phyloP scores from a whole-genome alignment of 768 basidiomycete genomes.

The Tremella yokohamensis region DNA sequence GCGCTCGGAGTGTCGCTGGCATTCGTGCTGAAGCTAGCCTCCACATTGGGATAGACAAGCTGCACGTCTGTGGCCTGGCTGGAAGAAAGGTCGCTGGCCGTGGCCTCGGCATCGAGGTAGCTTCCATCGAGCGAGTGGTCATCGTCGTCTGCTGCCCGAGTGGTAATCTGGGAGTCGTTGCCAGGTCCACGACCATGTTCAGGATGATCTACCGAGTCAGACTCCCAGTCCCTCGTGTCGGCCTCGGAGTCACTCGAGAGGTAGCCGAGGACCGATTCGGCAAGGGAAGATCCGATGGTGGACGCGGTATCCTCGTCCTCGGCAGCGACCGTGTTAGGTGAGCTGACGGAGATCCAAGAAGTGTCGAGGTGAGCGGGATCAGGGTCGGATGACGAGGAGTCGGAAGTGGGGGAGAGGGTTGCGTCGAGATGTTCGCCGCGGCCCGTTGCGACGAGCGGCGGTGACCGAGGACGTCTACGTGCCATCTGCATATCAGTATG shows the following conservation, averaged over 20 bases:
- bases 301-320: constrained; percentile 9
- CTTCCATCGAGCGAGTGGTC: constrained; percentile 1
- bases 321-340: not conserved
- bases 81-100: not conserved
- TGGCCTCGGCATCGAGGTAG: constrained; percentile 21
- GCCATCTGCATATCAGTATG: not conserved
- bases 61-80: constrained; percentile 1
- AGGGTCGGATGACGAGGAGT: not conserved
- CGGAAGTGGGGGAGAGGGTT: constrained; percentile 5
- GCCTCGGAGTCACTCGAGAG: constrained; percentile 3
- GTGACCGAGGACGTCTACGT: not conserved
- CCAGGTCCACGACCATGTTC: too few species aligned
- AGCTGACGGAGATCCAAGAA: constrained; percentile 14
- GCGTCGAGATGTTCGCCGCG: not conserved
- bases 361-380: constrained; percentile 7
- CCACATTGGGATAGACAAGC: constrained; percentile 18
- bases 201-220: not conserved
- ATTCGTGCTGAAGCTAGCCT: constrained; percentile 9
- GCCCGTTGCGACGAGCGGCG: not conserved
- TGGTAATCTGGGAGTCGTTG: too few species aligned
- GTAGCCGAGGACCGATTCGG: not conserved
- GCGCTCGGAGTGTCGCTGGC: constrained; percentile 17
- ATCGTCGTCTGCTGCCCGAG: not conserved
- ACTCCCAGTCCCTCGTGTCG: constrained; percentile 5
- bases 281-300: constrained; percentile 11